Evolutionary conservation across 164 flowering plant genomes (phyloP).

Genomic region (Aristolochia fimbriata): DNA sequence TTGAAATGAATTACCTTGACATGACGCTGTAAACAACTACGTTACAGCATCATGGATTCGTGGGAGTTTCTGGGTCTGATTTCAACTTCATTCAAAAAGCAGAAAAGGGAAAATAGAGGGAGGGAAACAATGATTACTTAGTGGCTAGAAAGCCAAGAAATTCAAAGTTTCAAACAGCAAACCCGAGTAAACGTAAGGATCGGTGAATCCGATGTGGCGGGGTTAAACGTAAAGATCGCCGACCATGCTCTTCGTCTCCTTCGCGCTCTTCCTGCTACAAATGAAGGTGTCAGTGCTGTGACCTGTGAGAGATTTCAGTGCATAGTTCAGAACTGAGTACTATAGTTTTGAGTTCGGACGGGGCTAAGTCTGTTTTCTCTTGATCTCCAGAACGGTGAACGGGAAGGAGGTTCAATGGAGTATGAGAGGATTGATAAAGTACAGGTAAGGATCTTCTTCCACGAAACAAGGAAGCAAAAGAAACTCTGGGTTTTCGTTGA

Average conservation of each 20-base stretch:
- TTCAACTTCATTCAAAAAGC: too few relatives aligned
- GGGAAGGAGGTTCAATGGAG: conserved; percentile 47
- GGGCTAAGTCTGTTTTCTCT: not conserved
- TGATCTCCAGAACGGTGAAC: conserved; percentile 7
- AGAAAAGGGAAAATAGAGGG: too few relatives aligned
- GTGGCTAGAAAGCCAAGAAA: not conserved
- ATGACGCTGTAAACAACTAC: too few relatives aligned
- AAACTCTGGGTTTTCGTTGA: not conserved
- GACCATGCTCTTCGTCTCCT: conserved; percentile 5
- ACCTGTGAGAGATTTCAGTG: too few relatives aligned
- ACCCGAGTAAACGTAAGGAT: not conserved
- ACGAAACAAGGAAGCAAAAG: not conserved
- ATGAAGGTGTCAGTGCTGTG: not conserved
- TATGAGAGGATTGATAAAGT: conserved; percentile 84
- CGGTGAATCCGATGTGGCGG: not conserved
- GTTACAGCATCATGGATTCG: too few relatives aligned
- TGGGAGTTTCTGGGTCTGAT: too few relatives aligned
- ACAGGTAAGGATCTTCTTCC: conserved; percentile 36
- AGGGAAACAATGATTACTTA: not conserved
- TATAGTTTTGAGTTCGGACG: too few relatives aligned
- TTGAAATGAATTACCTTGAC: too few relatives aligned
- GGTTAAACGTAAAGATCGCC: conserved; percentile 15
- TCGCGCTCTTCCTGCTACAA: conserved; percentile 1
- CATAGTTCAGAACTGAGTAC: not conserved
- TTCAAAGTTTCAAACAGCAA: not conserved